Conservation (phyloP, 257 asterid species). For the Dorcoceras hygrometricum region DNA sequence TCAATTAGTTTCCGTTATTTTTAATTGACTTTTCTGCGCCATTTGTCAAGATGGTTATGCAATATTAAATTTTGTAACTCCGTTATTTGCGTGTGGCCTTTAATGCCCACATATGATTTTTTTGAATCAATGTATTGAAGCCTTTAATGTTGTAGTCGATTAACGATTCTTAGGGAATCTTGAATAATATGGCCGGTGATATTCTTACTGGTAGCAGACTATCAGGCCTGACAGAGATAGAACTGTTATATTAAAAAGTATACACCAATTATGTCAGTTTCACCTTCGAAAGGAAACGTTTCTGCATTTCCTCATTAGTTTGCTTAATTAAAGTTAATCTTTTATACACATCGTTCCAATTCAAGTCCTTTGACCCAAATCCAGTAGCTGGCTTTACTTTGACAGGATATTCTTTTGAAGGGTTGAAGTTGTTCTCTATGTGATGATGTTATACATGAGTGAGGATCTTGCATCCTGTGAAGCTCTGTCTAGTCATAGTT, state of each 20-base stretch:
- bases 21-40: background rate
- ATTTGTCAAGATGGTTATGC: background rate
- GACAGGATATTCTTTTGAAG: background rate
- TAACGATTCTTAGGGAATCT: background rate
- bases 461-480: conserved; percentile 38
- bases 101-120: too few species aligned
- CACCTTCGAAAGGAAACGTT: too few species aligned
- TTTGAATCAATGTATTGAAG: background rate
- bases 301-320: background rate
- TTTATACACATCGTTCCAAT: background rate
- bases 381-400: background rate
- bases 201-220: background rate
- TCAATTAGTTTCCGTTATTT: too few species aligned
- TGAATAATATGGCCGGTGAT: background rate
- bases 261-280: too few species aligned
- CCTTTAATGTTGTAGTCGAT: background rate
- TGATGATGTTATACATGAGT: conserved; percentile 30
- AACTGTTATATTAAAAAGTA: too few species aligned
- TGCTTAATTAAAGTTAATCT: too few species aligned
- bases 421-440: conserved; percentile 26
- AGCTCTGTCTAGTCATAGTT: conserved; percentile 40
- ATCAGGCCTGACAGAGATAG: background rate
- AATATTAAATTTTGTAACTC: background rate
- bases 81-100: background rate
- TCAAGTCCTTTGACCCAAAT: background rate